A percentile compares a stretch with the other conserved stretches of the same genome.
phyloP scores from a whole-genome alignment of 495 filamentous ascomycete genomes.

The Hypoxylon fragiforme region DNA sequence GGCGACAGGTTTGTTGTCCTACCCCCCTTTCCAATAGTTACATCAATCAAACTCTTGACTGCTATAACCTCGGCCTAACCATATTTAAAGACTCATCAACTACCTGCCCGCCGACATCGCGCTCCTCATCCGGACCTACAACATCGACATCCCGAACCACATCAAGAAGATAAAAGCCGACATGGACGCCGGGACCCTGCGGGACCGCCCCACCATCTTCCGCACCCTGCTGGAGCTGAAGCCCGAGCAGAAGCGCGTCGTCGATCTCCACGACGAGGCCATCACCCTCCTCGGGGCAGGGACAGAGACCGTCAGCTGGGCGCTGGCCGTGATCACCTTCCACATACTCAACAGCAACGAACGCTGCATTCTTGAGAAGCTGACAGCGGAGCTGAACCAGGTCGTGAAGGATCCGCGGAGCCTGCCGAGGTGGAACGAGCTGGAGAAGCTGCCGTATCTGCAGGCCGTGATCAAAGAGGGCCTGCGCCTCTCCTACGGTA shows the following conservation, averaged over 20 bases:
- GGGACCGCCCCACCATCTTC: slow-evolving; percentile 45
- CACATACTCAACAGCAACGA: slow-evolving; percentile 44
- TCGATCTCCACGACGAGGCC: slow-evolving; percentile 47
- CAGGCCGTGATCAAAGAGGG: slow-evolving; percentile 46
- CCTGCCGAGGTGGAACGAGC: slow-evolving; percentile 35
- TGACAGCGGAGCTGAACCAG: slow-evolving; percentile 41
- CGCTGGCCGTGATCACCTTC: slow-evolving; percentile 42
- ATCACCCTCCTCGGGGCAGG: slow-evolving; percentile 51
- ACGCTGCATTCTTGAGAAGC: slow-evolving; percentile 31
- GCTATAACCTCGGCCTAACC: too few relatives aligned
- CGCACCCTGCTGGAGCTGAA: slow-evolving; percentile 45
- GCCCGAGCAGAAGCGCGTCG: slow-evolving; percentile 39
- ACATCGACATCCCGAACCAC: slow-evolving; percentile 20
- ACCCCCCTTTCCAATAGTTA: not conserved
- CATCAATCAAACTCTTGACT: too few relatives aligned
- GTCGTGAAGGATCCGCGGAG: slow-evolving; percentile 20
- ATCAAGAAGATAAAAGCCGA: slow-evolving; percentile 12
- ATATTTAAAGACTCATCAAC: slow-evolving; percentile 14
- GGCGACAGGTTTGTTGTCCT: slow-evolving; percentile 12
- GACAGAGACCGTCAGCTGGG: slow-evolving; percentile 49
- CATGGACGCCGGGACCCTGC: slow-evolving; percentile 7
- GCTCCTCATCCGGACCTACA: slow-evolving; percentile 14
- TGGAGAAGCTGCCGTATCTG: slow-evolving; percentile 52
- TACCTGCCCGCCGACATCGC: slow-evolving; percentile 17
- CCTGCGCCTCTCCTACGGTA: slow-evolving; percentile 48